Conservation (phyloP, 83 land plant species). For the Larix sibirica region DNA sequence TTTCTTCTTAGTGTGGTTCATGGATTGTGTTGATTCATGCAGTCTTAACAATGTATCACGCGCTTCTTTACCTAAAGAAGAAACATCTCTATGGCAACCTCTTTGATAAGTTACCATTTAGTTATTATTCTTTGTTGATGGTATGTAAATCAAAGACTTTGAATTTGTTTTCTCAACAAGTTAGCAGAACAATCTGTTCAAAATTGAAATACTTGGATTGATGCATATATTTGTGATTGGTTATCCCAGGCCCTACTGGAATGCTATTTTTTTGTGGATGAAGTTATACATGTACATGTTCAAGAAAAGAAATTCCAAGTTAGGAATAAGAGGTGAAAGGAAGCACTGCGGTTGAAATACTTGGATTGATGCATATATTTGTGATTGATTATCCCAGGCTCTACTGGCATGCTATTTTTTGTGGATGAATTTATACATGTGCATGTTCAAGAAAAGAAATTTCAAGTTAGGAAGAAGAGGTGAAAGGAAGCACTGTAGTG, state of each 20-base stretch:
- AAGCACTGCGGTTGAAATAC: constrained; percentile 15
- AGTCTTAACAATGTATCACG: constrained; percentile 78
- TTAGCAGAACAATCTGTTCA: background rate
- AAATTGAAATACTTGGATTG: background rate
- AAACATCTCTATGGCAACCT: constrained; percentile 43
- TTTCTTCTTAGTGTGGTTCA: background rate
- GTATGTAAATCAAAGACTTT: constrained; percentile 24
- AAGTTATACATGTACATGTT: constrained; percentile 70
- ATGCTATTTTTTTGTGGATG: constrained; percentile 64
- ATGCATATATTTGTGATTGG: background rate
- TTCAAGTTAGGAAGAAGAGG: constrained; percentile 49
- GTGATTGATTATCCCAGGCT: constrained; percentile 34
- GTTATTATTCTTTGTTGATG: constrained; percentile 60
- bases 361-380: background rate
- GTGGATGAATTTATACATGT: constrained; percentile 68
- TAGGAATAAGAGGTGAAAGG: constrained; percentile 39
- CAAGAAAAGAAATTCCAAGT: constrained; percentile 59
- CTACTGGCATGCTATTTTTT: constrained; percentile 51
- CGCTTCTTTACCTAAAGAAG: constrained; percentile 65
- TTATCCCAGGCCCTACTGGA: constrained; percentile 51
- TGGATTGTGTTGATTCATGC: constrained; percentile 19
- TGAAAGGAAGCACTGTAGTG: constrained; percentile 26
- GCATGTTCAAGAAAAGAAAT: constrained; percentile 62
- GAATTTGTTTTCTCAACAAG: background rate
- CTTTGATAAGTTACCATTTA: constrained; percentile 52